Base-by-base conservation (phyloP, 176 grass and related monocot genomes). In the Alloteropsis semialata region DNA sequence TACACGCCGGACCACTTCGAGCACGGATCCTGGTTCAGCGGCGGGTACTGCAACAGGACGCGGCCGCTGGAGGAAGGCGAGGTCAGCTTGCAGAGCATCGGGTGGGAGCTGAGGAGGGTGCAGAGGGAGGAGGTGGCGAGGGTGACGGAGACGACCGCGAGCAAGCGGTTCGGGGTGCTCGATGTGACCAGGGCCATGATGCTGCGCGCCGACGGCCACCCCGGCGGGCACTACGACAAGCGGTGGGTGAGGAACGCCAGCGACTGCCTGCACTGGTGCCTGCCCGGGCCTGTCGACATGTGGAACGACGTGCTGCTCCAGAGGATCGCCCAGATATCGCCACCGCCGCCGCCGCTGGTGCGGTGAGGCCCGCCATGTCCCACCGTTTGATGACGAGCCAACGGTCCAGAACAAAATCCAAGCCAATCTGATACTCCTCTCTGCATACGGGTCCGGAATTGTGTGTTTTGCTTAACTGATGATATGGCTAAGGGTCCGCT, bases 131-230 rank as follows among this genome's bases (percentile, higher is more conserved):
- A 92, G 91, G 74, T 93, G n/a, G 62, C 25, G 33, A 77, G 85
- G 76, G 66, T 60, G 53, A 87, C 28, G 41, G 42, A 75, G 70
- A 2, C 43, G 21, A 13, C 42, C 13, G 80, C 57, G 5, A 68
- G 45, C 9, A 66, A 29, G 36, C 73, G 41, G 76, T 91, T 92
- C 58, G 91, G 77, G 42, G 30, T 96, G 28, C 75, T 96, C 56
- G 93, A 99, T 69, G 91, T 96, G 51, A 99, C 96, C 12, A 93
- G 67, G 72, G 91, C 96, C 33, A 97, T 89, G 95, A 97, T 97
- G 95, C 66, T 94, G 68, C 87, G 95, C 54, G 95, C 90, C 37
- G 95, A 97, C 29, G 95, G 83, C 11, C 95, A 97, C 77, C 95
- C 92, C 0, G 95, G 88, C 49, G 58, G 24, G 39, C 77, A 89